A percentile compares a stretch with the other conserved stretches of the same genome.
These are phyloP conservation scores for Aspergillus indologenus DNA, from an alignment of 495 filamentous ascomycete species.

Conservation along the genomic window DNA sequence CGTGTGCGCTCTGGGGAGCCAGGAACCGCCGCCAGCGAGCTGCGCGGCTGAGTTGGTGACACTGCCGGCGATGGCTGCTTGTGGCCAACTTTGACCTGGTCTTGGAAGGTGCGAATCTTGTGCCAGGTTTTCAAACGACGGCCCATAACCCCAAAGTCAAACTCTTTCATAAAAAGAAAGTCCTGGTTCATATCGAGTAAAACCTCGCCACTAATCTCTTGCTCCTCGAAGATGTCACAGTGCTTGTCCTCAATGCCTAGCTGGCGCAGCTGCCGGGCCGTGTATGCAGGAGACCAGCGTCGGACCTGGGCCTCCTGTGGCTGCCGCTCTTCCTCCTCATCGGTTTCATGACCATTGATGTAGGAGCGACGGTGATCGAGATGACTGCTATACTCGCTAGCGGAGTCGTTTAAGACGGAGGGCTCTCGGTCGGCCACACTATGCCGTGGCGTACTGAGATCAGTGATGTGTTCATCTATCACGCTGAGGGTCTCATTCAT, in stretches of 20 bases:
- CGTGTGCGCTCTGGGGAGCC: constrained; percentile 36
- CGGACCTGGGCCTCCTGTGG: constrained; percentile 64
- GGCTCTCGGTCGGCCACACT: constrained; percentile 49
- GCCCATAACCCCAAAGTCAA: constrained; percentile 89
- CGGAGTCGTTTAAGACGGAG: constrained; percentile 70
- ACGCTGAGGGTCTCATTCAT: constrained; percentile 97
- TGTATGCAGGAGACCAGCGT: constrained; percentile 71
- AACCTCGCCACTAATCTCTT: constrained; percentile 94
- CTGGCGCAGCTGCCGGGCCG: constrained; percentile 80
- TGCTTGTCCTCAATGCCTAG: constrained; percentile 77
- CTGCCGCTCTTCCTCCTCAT: constrained; percentile 59
- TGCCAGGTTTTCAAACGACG: constrained; percentile 91
- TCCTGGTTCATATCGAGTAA: constrained; percentile 92
- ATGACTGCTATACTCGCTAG: constrained; percentile 84
- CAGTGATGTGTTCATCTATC: constrained; percentile 97
- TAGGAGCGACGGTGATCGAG: constrained; percentile 77
- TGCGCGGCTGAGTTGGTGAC: constrained; percentile 16
- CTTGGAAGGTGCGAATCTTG: constrained; percentile 83
- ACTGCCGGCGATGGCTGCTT: constrained; percentile 15
- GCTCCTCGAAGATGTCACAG: constrained; percentile 90
- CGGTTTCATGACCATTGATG: constrained; percentile 84
- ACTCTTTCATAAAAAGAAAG: constrained; percentile 88
- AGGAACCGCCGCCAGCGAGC: constrained; percentile 32
- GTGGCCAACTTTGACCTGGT: constrained; percentile 61
- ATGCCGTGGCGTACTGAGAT: constrained; percentile 75